Conservation (phyloP, 495 filamentous ascomycete genomes). For the Xylaria flabelliformis region DNA sequence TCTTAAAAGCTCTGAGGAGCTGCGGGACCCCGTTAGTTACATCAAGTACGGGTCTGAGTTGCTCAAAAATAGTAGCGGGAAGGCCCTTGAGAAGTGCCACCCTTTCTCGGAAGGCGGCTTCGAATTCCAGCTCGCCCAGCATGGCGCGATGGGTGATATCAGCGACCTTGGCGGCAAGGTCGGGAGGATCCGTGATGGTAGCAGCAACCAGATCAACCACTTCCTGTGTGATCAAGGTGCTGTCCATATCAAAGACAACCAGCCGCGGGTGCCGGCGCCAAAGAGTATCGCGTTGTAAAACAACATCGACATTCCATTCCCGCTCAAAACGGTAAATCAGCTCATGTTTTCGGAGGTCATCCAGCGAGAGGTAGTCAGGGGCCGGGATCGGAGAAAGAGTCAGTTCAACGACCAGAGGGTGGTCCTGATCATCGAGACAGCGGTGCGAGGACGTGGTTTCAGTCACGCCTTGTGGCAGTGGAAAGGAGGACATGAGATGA, state of each 20-base stretch:
- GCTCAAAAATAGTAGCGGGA: constrained; percentile 78
- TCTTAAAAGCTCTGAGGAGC: constrained; percentile 73
- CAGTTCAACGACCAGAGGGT: constrained; percentile 73
- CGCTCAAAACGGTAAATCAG: constrained; percentile 80
- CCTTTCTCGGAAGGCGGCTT: constrained; percentile 76
- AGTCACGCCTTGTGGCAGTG: constrained; percentile 58
- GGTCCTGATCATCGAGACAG: constrained; percentile 66
- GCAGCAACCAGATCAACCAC: constrained; percentile 93
- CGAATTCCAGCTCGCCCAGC: constrained; percentile 96
- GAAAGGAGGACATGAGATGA: constrained; percentile 73
- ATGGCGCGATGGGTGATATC: constrained; percentile 92
- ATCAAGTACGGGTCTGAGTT: constrained; percentile 73
- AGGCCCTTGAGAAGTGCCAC: constrained; percentile 82
- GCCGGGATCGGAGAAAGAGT: constrained; percentile 71
- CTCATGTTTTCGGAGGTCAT: constrained; percentile 77
- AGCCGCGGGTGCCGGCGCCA: constrained; percentile 79
- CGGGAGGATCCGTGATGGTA: constrained; percentile 64
- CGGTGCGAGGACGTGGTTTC: constrained; percentile 71
- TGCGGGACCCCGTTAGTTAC: constrained; percentile 82
- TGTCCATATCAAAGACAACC: constrained; percentile 97
- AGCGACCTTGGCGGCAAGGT: constrained; percentile 62
- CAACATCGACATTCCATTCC: constrained; percentile 86
- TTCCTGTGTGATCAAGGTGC: constrained; percentile 93
- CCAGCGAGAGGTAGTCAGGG: constrained; percentile 69
- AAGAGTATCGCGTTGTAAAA: constrained; percentile 72